Base-by-base conservation (phyloP, 306 rosid species). In the Rosa rugosa region DNA sequence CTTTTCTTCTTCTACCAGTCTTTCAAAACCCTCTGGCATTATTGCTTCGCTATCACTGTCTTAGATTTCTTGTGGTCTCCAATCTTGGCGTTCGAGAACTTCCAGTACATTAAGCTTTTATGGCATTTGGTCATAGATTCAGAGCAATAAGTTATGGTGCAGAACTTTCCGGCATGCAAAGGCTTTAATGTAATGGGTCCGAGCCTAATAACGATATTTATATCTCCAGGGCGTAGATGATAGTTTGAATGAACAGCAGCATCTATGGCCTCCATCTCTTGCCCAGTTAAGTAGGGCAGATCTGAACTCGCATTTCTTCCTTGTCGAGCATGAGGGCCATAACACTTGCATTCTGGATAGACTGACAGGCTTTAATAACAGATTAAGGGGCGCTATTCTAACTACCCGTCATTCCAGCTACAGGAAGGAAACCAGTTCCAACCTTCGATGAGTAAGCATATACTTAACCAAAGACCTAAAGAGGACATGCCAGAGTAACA, bases 1-100 rank as follows among this genome's bases (percentile, higher is more conserved):
- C 46, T 73, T 22, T 73, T 64, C 69, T 34, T 64, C 44, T 64
- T 10, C 27, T 17, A 25, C 14, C 22, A 49, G 41, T 23, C 36
- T 54, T 53, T 22, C 68, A 56, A 56, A 73, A 73, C 7, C 77
- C 18, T 56, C 20, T 16, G 78, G 56, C 42, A 42, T 42, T 62
- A 5, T 57, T 56, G 5, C 41, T 22, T 22, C 9, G 40, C 23
- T 56, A 47, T 73, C 68, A 5, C 31, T 22, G 69, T 56, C 70
- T 25, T 36, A 0, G 10, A 42, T 36, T 54, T 54, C 42, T 56
- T 45, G 40, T 73, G 57, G 8, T 22, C 53, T 41, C 14, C 54
- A 40, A 31, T 16, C 20, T 31, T 34, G 40, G 20, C 4, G 44
- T 5, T 36, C 9, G 12, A 8, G 16, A 66, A 17, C 27, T 36